Conservation (phyloP, 2,329 filamentous ascomycete species). For the Neonectria punicea region DNA sequence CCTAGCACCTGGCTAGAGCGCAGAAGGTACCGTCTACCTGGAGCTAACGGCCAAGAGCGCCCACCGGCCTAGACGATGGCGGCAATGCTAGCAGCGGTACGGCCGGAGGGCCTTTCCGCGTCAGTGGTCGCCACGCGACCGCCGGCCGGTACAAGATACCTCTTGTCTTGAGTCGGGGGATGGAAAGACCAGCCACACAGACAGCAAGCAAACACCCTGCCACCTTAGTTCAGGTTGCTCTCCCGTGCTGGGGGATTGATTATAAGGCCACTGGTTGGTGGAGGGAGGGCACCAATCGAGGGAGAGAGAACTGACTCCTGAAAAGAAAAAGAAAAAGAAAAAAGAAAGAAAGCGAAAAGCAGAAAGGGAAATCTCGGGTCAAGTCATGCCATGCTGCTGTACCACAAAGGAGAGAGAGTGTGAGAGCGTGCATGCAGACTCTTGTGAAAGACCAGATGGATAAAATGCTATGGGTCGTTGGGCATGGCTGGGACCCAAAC, state of each 20-base stretch:
- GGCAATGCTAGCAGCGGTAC: conserved; percentile 5
- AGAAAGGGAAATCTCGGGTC: conserved; percentile 12
- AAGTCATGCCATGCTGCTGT: neutral
- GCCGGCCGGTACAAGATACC: conserved; percentile 9
- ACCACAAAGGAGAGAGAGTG: neutral
- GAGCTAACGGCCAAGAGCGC: conserved; percentile 14
- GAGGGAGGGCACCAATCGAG: neutral
- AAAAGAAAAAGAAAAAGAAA: neutral
- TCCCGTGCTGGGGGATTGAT: conserved; percentile 4
- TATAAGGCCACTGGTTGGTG: conserved; percentile 4
- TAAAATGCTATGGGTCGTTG: neutral
- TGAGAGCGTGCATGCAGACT: neutral
- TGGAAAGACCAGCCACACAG: neutral
- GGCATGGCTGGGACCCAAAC: conserved; percentile 4
- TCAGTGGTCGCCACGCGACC: conserved; percentile 13
- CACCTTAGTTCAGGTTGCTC: conserved; percentile 5
- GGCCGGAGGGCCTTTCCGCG: conserved; percentile 4
- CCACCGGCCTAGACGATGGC: conserved; percentile 2
- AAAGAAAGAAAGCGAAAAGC: neutral
- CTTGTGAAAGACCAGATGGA: neutral
- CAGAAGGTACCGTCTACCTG: conserved; percentile 19
- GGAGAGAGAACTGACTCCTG: too few species aligned
- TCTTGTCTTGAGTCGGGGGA: neutral
- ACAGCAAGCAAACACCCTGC: neutral
- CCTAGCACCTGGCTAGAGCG: conserved; percentile 3